Base-by-base conservation (phyloP, 768 basidiomycete genomes). In the Baorangia bicolor region DNA sequence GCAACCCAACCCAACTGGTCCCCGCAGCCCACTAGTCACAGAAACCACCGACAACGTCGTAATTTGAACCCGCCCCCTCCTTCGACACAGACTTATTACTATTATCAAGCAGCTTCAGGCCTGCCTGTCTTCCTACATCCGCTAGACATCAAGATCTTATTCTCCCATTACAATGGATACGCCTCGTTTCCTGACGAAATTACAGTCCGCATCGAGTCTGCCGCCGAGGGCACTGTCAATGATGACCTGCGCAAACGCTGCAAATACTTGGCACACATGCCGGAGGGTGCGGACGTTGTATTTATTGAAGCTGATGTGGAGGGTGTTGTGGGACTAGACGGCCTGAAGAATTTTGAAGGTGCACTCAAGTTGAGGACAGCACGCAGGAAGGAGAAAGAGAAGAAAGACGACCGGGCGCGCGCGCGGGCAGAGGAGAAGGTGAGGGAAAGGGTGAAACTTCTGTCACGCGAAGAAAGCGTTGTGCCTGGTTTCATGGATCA, bases 201-300 rank as follows among this genome's bases (percentile, higher is more conserved):
- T 61, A 79, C 81, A 6, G 80, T 97, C 31, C 81, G 83, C n/a
- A 87, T 97, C 28, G 91, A 93, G 63, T 85, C 85, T 14, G 77
- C 81, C 23, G 78, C 83, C 3, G 87, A 91, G 68, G 83, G 90
- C 41, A 83, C 88, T 1, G 88, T 99, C 61, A 92, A 96, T 70
- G 94, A 95, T 57, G 94, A 97, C 57, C 77, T 99, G 27, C 86
- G 95, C 45, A 91, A 93, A 72, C 87, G 95, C 31, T 98, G 93
- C 78, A 96, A 95, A 69, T 98, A 98, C 71, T 87, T 99, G 58
- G 85, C 85, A 4, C 95, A 98, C 71, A 79, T 98, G 63, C 92
- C 95, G 2, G 87, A 92, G 54, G 87, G 92, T 41, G 87, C 92
- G 35, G 95, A 98, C 65, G 92, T 98, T 42, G 88, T 94, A 23